Evolutionary conservation across 257 asterid species (phyloP), one percentile per base, ranked within the genome.

Genomic region (Cruciata laevipes): DNA sequence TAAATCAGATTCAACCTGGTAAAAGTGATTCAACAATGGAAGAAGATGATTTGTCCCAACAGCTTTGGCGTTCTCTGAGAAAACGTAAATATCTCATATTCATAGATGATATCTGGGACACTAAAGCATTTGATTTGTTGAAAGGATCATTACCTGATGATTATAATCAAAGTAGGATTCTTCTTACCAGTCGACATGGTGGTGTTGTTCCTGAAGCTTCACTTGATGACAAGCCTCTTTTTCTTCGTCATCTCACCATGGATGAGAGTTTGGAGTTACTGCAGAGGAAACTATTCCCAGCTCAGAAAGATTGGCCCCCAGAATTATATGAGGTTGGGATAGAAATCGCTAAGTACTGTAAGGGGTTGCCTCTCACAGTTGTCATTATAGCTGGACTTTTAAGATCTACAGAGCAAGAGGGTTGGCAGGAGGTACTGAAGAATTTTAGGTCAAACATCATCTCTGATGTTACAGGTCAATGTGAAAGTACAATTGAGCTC

Each of bases 81-180:
- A 8, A 21, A 58, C 25, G 20, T 11, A 58, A 33, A 17, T 24
- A 58, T 58, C 63, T 58, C 12, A 7, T 58, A 6, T 5, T 23
- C 33, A 7, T 23, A 33, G 63, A 58, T 9, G 35, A 24, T 58
- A 25, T 66, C 27, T 49, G 70, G 61, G 70, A 66, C 21, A 7
- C 13, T 0, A 13, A 25, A 13, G 37, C 59, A 30, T 66, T 35
- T 42, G 2, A 27, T 0, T 13, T 7, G 6, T 11, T 47, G 4
- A 66, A 16, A 9, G 16, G 17, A 17, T 49, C 70, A 47, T 49
- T 66, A 12, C 61, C 61, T 44, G 30, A 66, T 51, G 61, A 49
- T 13, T 23, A 7, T 6, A 27, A 25, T 24, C 59, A 56, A 13
- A 65, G 69, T 24, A 24, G 70, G 13, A 44, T 44, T 44, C 52